These are phyloP conservation scores for Pestalotiopsis sp. DNA, from an alignment of 2,329 filamentous ascomycete species.

Conservation along the genomic window DNA sequence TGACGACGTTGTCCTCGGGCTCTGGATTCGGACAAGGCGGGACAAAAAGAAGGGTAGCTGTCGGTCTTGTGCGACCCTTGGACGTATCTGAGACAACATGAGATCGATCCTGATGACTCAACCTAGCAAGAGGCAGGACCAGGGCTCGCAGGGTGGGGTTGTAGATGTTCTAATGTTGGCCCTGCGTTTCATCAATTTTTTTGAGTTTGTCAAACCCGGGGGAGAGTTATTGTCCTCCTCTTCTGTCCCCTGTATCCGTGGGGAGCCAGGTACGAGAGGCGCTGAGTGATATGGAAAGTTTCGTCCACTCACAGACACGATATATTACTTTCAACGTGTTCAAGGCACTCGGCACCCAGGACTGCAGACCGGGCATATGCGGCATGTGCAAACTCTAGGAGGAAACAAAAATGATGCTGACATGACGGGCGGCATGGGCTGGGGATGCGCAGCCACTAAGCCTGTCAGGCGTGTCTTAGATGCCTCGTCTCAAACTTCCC, in stretches of 20 bases:
- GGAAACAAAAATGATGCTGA: background rate
- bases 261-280: background rate
- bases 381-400: background rate
- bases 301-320: no score
- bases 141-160: background rate
- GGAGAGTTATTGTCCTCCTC: background rate
- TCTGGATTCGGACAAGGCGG: background rate
- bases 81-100: constrained; percentile 12
- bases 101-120: constrained; percentile 11
- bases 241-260: background rate
- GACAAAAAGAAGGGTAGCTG: background rate
- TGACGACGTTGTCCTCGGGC: background rate
- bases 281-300: no score
- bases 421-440: background rate
- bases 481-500: constrained; percentile 14
- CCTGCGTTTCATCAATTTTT: background rate
- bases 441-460: background rate
- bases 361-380: background rate
- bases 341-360: no score
- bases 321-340: no score
- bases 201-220: background rate
- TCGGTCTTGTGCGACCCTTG: constrained; percentile 2
- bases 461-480: constrained; percentile 7
- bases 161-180: background rate
- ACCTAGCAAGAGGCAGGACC: background rate